phyloP scores from a whole-genome alignment of 73 alveolate genomes.

The Tetrahymena malaccensis region DNA sequence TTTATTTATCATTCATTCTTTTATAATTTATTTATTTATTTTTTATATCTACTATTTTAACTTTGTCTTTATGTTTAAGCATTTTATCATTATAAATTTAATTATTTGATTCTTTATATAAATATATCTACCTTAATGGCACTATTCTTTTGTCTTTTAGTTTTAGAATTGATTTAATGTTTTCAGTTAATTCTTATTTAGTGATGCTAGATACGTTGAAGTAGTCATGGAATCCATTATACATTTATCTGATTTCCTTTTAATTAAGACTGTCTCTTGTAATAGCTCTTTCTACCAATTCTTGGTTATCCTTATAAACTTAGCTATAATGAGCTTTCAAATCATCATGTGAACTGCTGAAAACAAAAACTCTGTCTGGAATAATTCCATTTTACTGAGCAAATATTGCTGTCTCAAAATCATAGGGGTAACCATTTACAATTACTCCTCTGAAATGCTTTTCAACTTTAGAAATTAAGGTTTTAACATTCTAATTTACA shows the following conservation, averaged over 20 bases:
- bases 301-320: background rate
- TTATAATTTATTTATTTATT: no score
- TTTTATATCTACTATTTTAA: background rate
- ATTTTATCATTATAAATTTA: no score
- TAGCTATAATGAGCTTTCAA: constrained; percentile 2
- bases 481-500: constrained; percentile 2
- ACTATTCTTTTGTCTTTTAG: constrained; percentile 25
- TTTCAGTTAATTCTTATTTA: constrained; percentile 18
- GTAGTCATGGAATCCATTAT: constrained; percentile 6
- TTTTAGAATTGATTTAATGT: constrained; percentile 15
- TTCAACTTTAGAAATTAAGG: constrained; percentile 3
- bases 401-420: constrained; percentile 18
- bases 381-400: constrained; percentile 5
- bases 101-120: no score
- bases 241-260: constrained; percentile 9
- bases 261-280: constrained; percentile 24
- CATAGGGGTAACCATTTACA: constrained; percentile 31
- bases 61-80: background rate
- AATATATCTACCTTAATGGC: background rate
- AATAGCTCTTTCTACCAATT: constrained; percentile 1
- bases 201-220: constrained; percentile 16
- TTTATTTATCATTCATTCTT: no score
- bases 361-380: constrained; percentile 22
- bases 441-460: constrained; percentile 29
- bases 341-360: background rate